Evolutionary conservation across 495 filamentous ascomycete species (phyloP), one percentile per base, ranked within the genome.

Genomic region (Glarea lozoyensis): DNA sequence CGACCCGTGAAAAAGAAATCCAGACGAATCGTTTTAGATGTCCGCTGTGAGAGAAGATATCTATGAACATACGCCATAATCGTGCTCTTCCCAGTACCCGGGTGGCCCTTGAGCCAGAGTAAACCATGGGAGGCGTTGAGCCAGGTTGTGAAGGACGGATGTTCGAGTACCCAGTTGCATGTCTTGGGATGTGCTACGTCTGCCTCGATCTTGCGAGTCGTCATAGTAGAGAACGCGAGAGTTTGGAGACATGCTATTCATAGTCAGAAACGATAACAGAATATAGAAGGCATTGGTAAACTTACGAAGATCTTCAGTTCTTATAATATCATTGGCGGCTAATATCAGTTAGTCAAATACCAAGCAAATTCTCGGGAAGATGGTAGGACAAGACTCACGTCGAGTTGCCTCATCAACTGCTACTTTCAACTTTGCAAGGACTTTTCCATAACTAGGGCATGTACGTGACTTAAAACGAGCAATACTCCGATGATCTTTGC

Each of bases 81-180:
- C 2, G 68, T 73, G 2, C 64, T 68, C 54, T 73, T 71, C 0
- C 68, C 67, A 12, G 62, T 56, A 16, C 66, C 68, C 2, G 68
- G 65, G 36, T 69, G 70, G 11, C 68, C 68, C 31, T 63, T 61
- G 31, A 70, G 62, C 68, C 67, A 71, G 9, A 70, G 54, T 19
- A 70, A 37, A 29, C 39, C 45, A 42, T 17, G 40, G 15, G 23
- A 24, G 4, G 41, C 39, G 13, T 37, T 13, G 9, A 48, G 37
- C 45, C 45, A 48, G 20, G 45, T 12, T 17, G 20, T 48, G 40
- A 36, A 48, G 17, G 37, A 42, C 17, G 19, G 21, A 38, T 48
- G 45, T 3, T 22, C 5, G 31, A 30, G 41, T 15, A 48, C 31
- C 46, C 46, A 49, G 10, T 13, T 24, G 16, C 46, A 49, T 32